Evolutionary conservation across 2,329 filamentous ascomycete genomes (phyloP), one percentile per base, ranked within the genome.

Genomic region (Sclerotinia trifoliorum): DNA sequence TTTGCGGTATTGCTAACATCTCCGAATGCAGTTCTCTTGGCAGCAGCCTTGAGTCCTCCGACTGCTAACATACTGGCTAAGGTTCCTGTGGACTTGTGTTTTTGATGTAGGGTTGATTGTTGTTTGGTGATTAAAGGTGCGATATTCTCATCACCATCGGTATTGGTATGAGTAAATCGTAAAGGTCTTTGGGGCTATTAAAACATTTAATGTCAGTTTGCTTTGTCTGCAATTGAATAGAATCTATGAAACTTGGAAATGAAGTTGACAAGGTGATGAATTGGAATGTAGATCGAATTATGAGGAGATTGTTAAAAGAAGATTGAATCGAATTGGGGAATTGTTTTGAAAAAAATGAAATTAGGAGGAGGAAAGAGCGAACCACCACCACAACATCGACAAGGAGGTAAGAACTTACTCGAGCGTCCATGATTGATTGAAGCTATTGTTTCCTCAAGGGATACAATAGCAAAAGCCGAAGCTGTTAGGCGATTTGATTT

Each of bases 11-110:
- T 94, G 82, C 91, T 95, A 70, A 95, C 85, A 78, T 96, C 93
- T 62, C 87, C 91, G 79, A 96, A 93, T 17, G 88, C 92, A 71
- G 89, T 88, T 73, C 93, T 88, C 81, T 94, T 95, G 67, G 88
- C 83, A 68, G 86, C 83, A 66, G 84, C 84, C 79, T 89, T 92
- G 72, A 89, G 79, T 51, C 82, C 83, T 68, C 81, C 83, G 6
- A 82, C 83, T 70, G 84, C 81, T 70, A 84, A 77, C 73, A 82
- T 83, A 58, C 72, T 73, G 77, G 82, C 74, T 80, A 91, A 73
- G 84, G 85, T 80, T 80, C 90, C 79, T 79, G 88, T 88, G 11
- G 93, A 96, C 80, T 96, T 96, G 81, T 93, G 90, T 71, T 90
- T 90, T 75, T 93, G 89, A 74, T 96, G 92, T 70, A 93, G 81